Conservation (phyloP, 257 asterid genomes). For the Solanum chilense region DNA sequence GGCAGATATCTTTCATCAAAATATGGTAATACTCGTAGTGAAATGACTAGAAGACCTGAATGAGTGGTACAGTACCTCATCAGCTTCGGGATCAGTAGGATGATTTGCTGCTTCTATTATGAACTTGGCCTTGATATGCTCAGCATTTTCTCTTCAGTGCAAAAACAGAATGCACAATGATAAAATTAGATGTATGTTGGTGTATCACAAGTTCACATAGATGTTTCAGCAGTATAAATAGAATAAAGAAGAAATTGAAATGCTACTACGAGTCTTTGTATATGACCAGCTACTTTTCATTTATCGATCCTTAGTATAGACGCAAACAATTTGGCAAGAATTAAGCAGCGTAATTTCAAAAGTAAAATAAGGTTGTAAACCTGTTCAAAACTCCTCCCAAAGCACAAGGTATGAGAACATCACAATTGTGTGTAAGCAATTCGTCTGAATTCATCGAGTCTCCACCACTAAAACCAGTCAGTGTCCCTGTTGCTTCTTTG, state of each 20-base stretch:
- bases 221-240: not conserved
- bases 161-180: not conserved
- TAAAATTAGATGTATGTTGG: not conserved
- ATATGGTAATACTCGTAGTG: not conserved
- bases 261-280: not conserved
- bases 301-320: not conserved
- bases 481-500: constrained; percentile 47
- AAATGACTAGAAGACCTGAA: not conserved
- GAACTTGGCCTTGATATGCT: constrained; percentile 56
- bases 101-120: constrained; percentile 91
- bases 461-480: constrained; percentile 53
- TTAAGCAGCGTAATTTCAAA: too few relatives aligned
- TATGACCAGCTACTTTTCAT: too few relatives aligned
- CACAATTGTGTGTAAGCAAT: constrained; percentile 63
- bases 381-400: constrained; percentile 88
- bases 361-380: constrained; percentile 16
- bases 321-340: not conserved
- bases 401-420: constrained; percentile 89
- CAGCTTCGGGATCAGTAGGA: constrained; percentile 98
- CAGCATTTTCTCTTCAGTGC: constrained; percentile 69
- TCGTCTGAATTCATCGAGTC: constrained; percentile 60
- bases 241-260: not conserved
- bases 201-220: not conserved
- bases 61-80: constrained; percentile 50
- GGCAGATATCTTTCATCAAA: not conserved